Conservation (phyloP, 2,329 filamentous ascomycete genomes). For the Orbilia oligospora region DNA sequence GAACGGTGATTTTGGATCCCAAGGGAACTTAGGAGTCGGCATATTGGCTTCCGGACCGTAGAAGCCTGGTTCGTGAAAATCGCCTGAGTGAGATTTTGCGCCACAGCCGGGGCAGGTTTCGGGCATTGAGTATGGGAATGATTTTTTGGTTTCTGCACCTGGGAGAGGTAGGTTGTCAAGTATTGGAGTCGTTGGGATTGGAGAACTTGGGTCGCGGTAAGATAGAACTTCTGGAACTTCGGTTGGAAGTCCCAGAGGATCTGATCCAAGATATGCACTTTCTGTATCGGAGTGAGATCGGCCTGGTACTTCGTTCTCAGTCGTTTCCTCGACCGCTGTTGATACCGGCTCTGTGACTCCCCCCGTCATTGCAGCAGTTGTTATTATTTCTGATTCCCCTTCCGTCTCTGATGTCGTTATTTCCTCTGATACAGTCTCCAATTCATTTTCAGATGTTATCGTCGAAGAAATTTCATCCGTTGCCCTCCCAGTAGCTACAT, state of each 20-base stretch:
- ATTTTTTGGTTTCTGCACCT: background rate
- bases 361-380: background rate
- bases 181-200: conserved; percentile 16
- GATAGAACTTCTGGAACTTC: conserved; percentile 35
- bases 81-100: conserved; percentile 74
- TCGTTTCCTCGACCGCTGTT: background rate
- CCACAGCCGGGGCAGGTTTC: conserved; percentile 76
- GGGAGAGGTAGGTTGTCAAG: conserved; percentile 33
- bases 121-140: conserved; percentile 68
- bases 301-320: background rate
- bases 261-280: background rate
- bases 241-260: background rate
- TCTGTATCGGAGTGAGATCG: background rate
- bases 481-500: background rate
- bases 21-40: conserved; percentile 60
- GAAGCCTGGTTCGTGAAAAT: conserved; percentile 72
- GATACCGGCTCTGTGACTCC: background rate
- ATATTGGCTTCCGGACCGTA: conserved; percentile 66
- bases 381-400: background rate
- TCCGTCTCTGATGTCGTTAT: background rate
- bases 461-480: background rate
- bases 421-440: background rate
- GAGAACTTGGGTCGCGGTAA: conserved; percentile 45
- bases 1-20: conserved; percentile 45
- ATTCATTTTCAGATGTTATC: background rate